Conservation (phyloP, 306 rosid genomes). For the Casuarina equisetifolia region DNA sequence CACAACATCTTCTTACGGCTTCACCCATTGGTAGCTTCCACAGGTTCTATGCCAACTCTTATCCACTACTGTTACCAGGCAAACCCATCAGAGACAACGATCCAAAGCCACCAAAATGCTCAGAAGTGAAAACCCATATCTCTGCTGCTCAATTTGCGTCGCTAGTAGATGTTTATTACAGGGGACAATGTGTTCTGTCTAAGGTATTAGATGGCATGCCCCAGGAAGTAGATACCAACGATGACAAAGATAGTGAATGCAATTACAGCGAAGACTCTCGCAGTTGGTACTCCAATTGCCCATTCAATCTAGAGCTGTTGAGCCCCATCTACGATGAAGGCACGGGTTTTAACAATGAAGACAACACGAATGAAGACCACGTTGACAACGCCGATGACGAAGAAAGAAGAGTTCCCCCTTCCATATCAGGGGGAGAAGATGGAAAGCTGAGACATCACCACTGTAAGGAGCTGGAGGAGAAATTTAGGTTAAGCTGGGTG, state of each 20-base stretch:
- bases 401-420: neutral
- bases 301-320: conserved; percentile 1
- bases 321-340: neutral
- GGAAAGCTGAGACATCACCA: neutral
- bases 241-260: neutral
- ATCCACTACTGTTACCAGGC: neutral
- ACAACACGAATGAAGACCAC: no score
- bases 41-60: conserved; percentile 1
- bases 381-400: neutral
- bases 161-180: neutral
- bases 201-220: neutral
- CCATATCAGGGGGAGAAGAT: no score
- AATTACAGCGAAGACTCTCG: neutral
- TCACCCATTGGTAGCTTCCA: neutral
- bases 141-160: neutral
- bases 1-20: neutral
- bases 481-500: conserved; percentile 11
- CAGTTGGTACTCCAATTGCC: conserved; percentile 5
- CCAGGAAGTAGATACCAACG: neutral
- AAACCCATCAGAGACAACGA: neutral
- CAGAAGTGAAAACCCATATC: neutral
- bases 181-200: neutral
- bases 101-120: neutral
- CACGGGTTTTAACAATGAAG: neutral
- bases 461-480: neutral